These are phyloP conservation scores for Helotiales sp. DNA, from an alignment of 2,329 filamentous ascomycete species.

Conservation along the genomic window DNA sequence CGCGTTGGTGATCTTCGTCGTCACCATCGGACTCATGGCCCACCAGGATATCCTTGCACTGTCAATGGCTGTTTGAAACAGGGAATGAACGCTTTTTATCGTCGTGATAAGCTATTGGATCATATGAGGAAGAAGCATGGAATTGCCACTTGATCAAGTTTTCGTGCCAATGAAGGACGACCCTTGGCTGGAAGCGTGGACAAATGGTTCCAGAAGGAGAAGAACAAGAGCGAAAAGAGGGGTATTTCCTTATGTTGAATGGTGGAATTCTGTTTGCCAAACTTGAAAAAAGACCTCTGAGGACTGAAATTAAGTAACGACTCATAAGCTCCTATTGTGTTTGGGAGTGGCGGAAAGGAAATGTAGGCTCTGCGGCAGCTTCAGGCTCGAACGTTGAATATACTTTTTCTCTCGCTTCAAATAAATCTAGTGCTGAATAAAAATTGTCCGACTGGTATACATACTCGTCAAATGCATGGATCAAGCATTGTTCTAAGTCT, in stretches of 20 bases:
- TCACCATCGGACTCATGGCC: conserved; percentile 1
- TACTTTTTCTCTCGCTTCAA: too few species aligned
- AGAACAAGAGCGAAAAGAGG: too few species aligned
- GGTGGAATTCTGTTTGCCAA: not conserved
- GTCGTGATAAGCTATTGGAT: conserved; percentile 8
- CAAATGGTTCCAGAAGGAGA: too few species aligned
- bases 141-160: not conserved
- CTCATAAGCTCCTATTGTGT: not conserved
- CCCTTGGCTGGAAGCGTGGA: too few species aligned
- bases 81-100: conserved; percentile 8
- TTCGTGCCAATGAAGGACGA: too few species aligned
- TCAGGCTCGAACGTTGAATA: too few species aligned
- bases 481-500: too few species aligned
- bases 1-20: conserved; percentile 36
- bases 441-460: too few species aligned
- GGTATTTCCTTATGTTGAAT: too few species aligned
- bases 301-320: not conserved
- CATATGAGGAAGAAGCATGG: conserved; percentile 11
- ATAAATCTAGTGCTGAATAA: too few species aligned
- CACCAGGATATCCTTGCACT: conserved; percentile 2
- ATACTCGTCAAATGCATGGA: too few species aligned
- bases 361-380: too few species aligned
- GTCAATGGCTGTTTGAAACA: conserved; percentile 1
- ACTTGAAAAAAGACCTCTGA: not conserved
- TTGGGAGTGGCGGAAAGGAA: not conserved